Conservation (phyloP, 495 filamentous ascomycete species). For the Penicillium manginii region DNA sequence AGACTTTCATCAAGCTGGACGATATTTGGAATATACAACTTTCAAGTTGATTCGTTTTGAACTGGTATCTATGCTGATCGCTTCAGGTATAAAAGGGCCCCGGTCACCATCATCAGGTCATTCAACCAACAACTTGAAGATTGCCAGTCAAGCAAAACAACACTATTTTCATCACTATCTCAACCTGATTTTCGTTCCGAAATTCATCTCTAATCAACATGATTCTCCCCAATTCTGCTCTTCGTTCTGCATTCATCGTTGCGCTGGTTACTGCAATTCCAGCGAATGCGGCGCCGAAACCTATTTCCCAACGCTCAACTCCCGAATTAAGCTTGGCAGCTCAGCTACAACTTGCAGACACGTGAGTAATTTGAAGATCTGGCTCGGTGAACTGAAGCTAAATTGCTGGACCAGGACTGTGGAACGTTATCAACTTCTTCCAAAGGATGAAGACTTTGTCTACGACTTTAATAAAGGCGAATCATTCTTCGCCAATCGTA, state of each 20-base stretch:
- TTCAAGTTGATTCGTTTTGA: not conserved
- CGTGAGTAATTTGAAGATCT: slow-evolving; percentile 13
- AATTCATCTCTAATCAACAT: slow-evolving; percentile 2
- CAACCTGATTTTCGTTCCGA: not conserved
- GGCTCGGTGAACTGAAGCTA: not conserved
- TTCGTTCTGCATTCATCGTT: slow-evolving; percentile 14
- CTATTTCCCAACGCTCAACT: slow-evolving; percentile 16
- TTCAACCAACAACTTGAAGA: no score
- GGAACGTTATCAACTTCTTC: slow-evolving; percentile 43
- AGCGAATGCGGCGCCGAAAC: slow-evolving; percentile 22
- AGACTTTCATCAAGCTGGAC: slow-evolving; percentile 6
- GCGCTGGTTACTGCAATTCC: slow-evolving; percentile 18
- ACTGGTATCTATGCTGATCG: no score
- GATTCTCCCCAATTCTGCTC: slow-evolving; percentile 19
- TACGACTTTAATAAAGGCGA: slow-evolving; percentile 44
- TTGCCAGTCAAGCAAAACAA: not conserved
- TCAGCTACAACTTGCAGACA: slow-evolving; percentile 29
- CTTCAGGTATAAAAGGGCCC: not conserved
- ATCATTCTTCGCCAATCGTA: slow-evolving; percentile 20
- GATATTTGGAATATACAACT: slow-evolving; percentile 16
- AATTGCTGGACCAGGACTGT: slow-evolving; percentile 19
- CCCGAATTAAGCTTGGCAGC: slow-evolving; percentile 30
- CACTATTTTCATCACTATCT: not conserved
- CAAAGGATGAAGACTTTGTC: slow-evolving; percentile 40
- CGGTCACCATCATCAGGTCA: no score